Base-by-base conservation (phyloP, 75 land plant species). In the Pseudotsuga menziesii region DNA sequence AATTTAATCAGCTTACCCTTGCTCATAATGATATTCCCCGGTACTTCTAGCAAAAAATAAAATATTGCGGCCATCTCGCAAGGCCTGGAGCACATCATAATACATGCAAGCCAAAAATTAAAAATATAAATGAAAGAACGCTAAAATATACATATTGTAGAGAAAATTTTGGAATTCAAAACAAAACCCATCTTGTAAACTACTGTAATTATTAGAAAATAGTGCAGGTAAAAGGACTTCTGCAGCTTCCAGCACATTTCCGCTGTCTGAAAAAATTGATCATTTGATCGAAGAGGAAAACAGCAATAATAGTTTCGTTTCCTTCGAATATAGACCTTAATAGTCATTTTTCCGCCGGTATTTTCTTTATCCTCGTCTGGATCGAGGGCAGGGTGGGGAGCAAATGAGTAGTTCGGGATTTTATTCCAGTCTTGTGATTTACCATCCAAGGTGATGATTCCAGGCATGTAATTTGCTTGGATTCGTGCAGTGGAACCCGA, bases 1-100 rank as follows among this genome's bases (percentile, higher is more conserved):
- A 44, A 44, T 44, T 44, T 44, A 44, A 44, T 6, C 52, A 19
- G 71, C 91, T 79, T 66, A 95, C 98, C 90, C 91, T 76, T 85
- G 79, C 9, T 83, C 75, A 72, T 91, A 95, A 20, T 66, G 82
- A 85, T 89, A 95, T 4, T 82, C 35, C 98, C 94, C 77, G 89
- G 89, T 69, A 95, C 91, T 87, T 95, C 88, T 69, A 95, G 83
- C 83, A 95, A 57, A 66, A 95, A 95, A 72, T n/a, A 73, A 95
- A 3, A 95, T 78, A 77, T 82, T 87, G 12, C 61, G 77, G 1
- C 98, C 98, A 84, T 95, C 98, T 69, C 93, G 98, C 67, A 90
- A 82, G 59, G 93, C 89, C 98, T 95, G 82, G 58, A 67, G 58
- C 66, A 71, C 23, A 75, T 5, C 58, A 73, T 16, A 64, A 26